Evolutionary conservation across 2,329 filamentous ascomycete genomes (phyloP).

Genomic region (Aspergillus tamarii): DNA sequence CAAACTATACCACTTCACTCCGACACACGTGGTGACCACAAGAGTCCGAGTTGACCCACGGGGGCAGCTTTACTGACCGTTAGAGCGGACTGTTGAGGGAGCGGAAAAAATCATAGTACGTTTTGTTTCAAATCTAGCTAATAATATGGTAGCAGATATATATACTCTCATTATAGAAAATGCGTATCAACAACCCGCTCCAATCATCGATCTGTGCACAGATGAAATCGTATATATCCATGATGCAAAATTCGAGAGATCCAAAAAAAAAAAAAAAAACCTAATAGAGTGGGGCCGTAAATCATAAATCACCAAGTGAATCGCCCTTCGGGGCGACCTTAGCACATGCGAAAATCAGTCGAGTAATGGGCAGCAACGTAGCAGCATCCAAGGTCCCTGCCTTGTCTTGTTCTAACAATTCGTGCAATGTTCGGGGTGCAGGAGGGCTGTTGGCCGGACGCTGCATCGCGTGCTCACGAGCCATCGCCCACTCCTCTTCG

Average conservation of each 20-base stretch:
- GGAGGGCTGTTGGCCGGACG: not conserved
- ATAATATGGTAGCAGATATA: not conserved
- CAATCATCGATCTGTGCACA: not conserved
- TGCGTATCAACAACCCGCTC: not conserved
- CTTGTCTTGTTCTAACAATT: slow-evolving; percentile 12
- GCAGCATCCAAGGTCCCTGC: slow-evolving; percentile 12
- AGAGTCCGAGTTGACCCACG: not conserved
- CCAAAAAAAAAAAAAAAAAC: not conserved
- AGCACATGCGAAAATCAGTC: slow-evolving; percentile 18
- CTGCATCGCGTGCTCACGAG: slow-evolving; percentile 3
- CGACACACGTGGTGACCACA: not conserved
- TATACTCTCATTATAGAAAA: not conserved
- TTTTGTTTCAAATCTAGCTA: not conserved
- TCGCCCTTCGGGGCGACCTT: slow-evolving; percentile 8
- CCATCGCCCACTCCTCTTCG: slow-evolving; percentile 19
- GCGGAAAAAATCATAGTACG: not conserved
- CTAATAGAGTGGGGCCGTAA: not conserved
- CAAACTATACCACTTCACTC: not conserved
- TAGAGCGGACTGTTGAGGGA: not conserved
- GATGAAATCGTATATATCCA: not conserved
- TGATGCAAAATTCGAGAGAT: not conserved
- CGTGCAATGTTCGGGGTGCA: slow-evolving; percentile 13
- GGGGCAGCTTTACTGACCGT: not conserved
- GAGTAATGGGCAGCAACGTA: slow-evolving; percentile 16
- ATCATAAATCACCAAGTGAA: not conserved